Conservation (phyloP, 192 early-diverging fungal species). For the Entomortierella beljakovae region DNA sequence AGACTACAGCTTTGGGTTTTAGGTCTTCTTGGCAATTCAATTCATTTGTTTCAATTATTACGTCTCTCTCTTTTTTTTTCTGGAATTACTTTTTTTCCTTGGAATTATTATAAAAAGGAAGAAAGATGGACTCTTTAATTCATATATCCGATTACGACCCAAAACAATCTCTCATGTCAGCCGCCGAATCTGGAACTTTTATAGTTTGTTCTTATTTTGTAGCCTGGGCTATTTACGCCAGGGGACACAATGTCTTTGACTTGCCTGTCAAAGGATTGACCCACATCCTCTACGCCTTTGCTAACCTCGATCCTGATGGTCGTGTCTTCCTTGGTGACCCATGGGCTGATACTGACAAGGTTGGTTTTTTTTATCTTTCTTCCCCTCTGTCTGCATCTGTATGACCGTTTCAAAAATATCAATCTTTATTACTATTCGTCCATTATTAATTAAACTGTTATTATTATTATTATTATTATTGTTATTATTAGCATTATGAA, state of each 20-base stretch:
- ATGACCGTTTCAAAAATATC: too few species aligned
- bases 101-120: neutral
- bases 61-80: too few species aligned
- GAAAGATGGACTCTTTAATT: conserved; percentile 26
- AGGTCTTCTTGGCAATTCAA: neutral
- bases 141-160: conserved; percentile 16
- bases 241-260: conserved; percentile 71
- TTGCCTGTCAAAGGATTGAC: conserved; percentile 73
- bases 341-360: conserved; percentile 85
- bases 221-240: conserved; percentile 78
- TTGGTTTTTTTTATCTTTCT: conserved; percentile 31
- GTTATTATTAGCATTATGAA: conserved; percentile 42
- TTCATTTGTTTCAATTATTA: too few species aligned
- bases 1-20: neutral
- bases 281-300: conserved; percentile 87
- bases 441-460: too few species aligned
- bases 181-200: conserved; percentile 34
- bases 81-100: too few species aligned
- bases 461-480: too few species aligned
- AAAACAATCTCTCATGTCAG: conserved; percentile 14
- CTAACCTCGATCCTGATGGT: conserved; percentile 73
- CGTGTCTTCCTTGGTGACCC: conserved; percentile 75
- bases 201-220: conserved; percentile 55
- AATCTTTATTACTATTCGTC: too few species aligned
- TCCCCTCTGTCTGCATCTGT: conserved; percentile 4